phyloP scores from a whole-genome alignment of 2,329 filamentous ascomycete genomes.

The Penicillium paneum region DNA sequence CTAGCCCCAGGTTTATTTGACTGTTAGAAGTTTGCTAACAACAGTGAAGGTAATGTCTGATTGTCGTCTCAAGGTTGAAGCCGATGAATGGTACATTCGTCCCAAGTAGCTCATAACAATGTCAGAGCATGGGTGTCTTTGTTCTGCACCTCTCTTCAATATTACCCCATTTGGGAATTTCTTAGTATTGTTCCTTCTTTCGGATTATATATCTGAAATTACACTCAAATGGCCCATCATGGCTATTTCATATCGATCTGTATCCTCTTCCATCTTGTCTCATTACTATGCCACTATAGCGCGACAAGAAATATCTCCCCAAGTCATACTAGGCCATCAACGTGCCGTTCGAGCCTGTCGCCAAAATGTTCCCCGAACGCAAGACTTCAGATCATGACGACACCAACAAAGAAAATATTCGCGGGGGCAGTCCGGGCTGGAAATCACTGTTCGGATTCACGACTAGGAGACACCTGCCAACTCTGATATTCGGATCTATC shows the following conservation, averaged over 20 bases:
- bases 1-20: background rate
- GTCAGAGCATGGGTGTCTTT: slow-evolving; percentile 17
- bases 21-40: background rate
- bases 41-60: background rate
- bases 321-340: background rate
- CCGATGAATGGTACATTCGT: background rate
- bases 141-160: slow-evolving; percentile 22
- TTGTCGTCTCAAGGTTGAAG: background rate
- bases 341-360: background rate
- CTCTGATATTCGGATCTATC: slow-evolving; percentile 55
- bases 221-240: background rate
- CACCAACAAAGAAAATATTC: background rate
- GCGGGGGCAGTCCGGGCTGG: slow-evolving; percentile 38
- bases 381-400: background rate
- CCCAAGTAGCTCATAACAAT: slow-evolving; percentile 20
- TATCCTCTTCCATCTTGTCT: background rate
- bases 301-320: background rate
- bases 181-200: slow-evolving; percentile 18
- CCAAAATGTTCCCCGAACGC: background rate
- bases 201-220: background rate
- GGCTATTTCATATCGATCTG: background rate
- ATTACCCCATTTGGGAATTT: slow-evolving; percentile 18
- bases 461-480: slow-evolving; percentile 55
- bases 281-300: background rate
- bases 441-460: slow-evolving; percentile 70